These are phyloP conservation scores for Carpinus fangiana DNA, from an alignment of 306 rosid genomes.

Conservation along the genomic window DNA sequence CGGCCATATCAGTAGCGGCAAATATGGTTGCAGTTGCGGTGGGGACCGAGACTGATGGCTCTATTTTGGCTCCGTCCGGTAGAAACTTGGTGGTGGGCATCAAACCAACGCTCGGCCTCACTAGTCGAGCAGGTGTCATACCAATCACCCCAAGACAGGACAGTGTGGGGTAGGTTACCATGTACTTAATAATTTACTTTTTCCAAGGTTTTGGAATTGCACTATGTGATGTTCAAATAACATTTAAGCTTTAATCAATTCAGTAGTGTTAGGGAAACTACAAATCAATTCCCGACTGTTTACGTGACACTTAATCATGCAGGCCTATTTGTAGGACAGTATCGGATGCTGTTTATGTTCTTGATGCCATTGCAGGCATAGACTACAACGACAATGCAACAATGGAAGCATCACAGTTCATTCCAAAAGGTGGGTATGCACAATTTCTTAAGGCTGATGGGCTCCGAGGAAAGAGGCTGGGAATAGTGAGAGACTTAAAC, in stretches of 20 bases:
- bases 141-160: constrained; percentile 24
- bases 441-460: constrained; percentile 29
- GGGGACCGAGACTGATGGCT: constrained; percentile 53
- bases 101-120: too few species aligned
- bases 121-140: background rate
- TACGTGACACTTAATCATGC: background rate
- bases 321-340: constrained; percentile 51
- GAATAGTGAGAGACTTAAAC: constrained; percentile 34
- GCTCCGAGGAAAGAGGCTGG: constrained; percentile 42
- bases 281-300: too few species aligned
- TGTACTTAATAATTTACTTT: too few species aligned
- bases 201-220: too few species aligned
- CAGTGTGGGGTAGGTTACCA: constrained; percentile 35
- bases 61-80: constrained; percentile 40
- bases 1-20: constrained; percentile 56
- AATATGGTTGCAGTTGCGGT: constrained; percentile 45
- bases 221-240: background rate
- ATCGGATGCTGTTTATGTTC: constrained; percentile 30
- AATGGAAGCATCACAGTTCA: constrained; percentile 24
- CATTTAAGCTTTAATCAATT: background rate
- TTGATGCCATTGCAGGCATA: background rate
- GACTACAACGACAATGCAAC: background rate
- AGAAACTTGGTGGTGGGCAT: constrained; percentile 25
- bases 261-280: too few species aligned
- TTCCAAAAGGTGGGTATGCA: constrained; percentile 44